Evolutionary conservation across 73 alveolate genomes (phyloP).

Genomic region (Durusdinium trenchii): DNA sequence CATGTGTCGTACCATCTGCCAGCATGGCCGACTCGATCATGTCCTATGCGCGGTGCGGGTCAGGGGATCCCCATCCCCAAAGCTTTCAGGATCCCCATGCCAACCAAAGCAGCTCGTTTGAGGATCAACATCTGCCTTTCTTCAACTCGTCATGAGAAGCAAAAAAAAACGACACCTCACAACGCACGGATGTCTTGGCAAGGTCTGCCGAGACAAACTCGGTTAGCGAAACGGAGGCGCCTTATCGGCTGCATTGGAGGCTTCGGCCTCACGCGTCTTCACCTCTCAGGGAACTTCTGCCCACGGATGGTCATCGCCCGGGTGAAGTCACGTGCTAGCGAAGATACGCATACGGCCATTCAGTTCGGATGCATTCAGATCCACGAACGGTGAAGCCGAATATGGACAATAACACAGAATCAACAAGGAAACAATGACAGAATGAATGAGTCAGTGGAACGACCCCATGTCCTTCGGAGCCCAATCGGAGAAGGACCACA

Average conservation of each 20-base stretch:
- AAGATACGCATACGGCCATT: too few relatives aligned
- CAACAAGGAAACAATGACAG: not conserved
- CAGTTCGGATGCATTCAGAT: too few relatives aligned
- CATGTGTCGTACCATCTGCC: constrained; percentile 76
- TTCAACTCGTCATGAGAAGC: too few relatives aligned
- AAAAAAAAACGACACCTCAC: not conserved
- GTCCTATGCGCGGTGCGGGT: not conserved
- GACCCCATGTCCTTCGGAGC: not conserved
- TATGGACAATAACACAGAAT: not conserved
- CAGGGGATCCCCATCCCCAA: not conserved
- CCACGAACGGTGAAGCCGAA: too few relatives aligned
- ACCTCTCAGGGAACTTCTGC: too few relatives aligned
- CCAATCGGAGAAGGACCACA: too few relatives aligned
- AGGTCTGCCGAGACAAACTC: too few relatives aligned
- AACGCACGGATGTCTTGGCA: not conserved
- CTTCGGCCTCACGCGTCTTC: constrained; percentile 64
- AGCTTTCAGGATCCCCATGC: too few relatives aligned
- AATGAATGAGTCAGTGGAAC: not conserved
- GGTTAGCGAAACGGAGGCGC: too few relatives aligned
- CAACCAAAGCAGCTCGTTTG: too few relatives aligned
- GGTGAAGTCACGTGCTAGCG: not conserved
- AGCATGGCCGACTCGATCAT: constrained; percentile 71
- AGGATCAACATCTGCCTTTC: not conserved
- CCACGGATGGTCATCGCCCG: too few relatives aligned
- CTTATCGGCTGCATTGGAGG: constrained; percentile 78